Percentiles rank a stretch among this genome's conserved stretches.
Evolutionary conservation across 495 filamentous ascomycete genomes (phyloP).

Genomic region (Venustampulla echinocandica): DNA sequence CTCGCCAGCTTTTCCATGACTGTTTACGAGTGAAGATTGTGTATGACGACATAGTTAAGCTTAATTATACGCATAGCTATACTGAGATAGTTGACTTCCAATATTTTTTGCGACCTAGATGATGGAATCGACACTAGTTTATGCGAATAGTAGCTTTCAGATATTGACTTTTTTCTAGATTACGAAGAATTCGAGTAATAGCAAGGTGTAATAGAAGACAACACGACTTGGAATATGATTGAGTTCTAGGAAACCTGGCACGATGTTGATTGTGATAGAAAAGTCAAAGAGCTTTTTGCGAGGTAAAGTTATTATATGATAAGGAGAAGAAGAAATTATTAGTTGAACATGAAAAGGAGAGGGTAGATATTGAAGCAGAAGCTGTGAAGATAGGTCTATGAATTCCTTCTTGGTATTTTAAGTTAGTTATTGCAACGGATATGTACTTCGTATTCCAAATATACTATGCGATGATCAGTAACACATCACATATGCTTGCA

Average conservation of each 20-base stretch:
- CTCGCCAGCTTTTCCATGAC: constrained; percentile 15
- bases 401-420: constrained; percentile 11
- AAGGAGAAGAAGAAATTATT: constrained; percentile 8
- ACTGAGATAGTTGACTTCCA: constrained; percentile 18
- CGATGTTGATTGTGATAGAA: constrained; percentile 9
- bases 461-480: too few species aligned
- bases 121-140: constrained; percentile 17
- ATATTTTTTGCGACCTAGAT: constrained; percentile 17
- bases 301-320: constrained; percentile 13
- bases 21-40: constrained; percentile 13
- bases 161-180: constrained; percentile 17
- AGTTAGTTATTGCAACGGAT: constrained; percentile 2
- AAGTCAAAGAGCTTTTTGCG: constrained; percentile 9
- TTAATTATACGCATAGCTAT: constrained; percentile 11
- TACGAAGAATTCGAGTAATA: constrained; percentile 14
- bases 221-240: constrained; percentile 17
- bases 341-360: constrained; percentile 14
- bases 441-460: constrained; percentile 14
- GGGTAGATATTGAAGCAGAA: constrained; percentile 12
- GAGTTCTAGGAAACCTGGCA: constrained; percentile 13
- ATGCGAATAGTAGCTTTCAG: constrained; percentile 18
- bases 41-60: constrained; percentile 11
- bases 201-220: constrained; percentile 13
- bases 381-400: constrained; percentile 13
- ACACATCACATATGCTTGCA: too few species aligned